Evolutionary conservation across 768 basidiomycete species (phyloP), one percentile per base, ranked within the genome.

Genomic region (Aureoboletus auriporus): DNA sequence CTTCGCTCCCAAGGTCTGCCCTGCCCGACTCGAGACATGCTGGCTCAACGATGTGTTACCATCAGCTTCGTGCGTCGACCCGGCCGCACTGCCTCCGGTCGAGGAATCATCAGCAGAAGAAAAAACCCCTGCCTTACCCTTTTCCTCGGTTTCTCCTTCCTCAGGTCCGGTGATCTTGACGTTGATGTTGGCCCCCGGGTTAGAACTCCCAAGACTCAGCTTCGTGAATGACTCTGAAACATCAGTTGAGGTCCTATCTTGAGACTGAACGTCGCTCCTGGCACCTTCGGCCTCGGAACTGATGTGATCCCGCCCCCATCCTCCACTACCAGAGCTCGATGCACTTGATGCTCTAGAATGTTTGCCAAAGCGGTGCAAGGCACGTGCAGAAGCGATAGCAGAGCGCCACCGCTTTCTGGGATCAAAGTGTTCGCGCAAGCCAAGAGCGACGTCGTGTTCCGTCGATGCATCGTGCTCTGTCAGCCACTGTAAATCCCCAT

Each of bases 401-500:
- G 73, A 70, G 42, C 79, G 77, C 92, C 91, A 93, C 34, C 76
- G 76, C 2, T 81, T 83, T 37, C 75, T 76, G 0, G 90, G 77
- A 60, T 90, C 75, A 68, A 95, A 94, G 71, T 93, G 81, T 29
- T 90, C 84, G 29, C 87, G 86, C 42, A 96, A 71, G 10, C 86
- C 89, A 10, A 61, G 63, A 13, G 70, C 74, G 36, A 96, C 75
- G 57, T 97, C 92, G 63, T 86, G 78, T 44, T 93, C 87, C 6
- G 73, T 75, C 0, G 82, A 81, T 0, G 84, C 72, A 14, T 74
- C 68, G 60, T 86, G 79, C 0, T 73, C 77, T 13, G 85, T 86
- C 31, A 92, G 69, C 92, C 90, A 93, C 80, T 87, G 58, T 39
- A 30, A 44, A 38, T 33, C 10, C 31, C 16, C 39, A 30, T n/a